These are phyloP conservation scores for Chalara sp. DNA, from an alignment of 2,329 filamentous ascomycete genomes.

Conservation along the genomic window DNA sequence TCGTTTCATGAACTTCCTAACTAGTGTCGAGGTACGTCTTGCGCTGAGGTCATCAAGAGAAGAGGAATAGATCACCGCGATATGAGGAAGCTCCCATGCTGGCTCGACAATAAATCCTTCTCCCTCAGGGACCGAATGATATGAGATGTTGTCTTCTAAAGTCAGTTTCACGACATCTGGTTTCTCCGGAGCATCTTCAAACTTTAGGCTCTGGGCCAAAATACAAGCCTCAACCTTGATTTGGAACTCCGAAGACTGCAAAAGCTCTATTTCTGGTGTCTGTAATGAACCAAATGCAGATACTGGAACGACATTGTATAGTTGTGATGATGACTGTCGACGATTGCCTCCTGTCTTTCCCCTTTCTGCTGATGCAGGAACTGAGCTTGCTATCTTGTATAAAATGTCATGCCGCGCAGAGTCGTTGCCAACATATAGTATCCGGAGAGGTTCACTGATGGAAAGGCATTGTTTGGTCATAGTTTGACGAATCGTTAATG, in stretches of 20 bases:
- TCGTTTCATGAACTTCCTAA: conserved; percentile 40
- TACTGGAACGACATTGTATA: conserved; percentile 46
- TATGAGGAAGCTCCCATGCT: conserved; percentile 40
- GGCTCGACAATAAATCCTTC: conserved; percentile 33
- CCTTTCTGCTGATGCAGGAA: conserved; percentile 33
- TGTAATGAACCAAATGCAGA: conserved; percentile 39
- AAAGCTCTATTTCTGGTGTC: conserved; percentile 43
- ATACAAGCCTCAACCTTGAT: conserved; percentile 44
- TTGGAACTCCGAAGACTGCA: conserved; percentile 43
- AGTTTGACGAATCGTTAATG: conserved; percentile 39
- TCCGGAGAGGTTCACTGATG: conserved; percentile 38
- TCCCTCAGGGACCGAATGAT: conserved; percentile 30
- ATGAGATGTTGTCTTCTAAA: conserved; percentile 30
- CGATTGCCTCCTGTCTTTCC: conserved; percentile 24
- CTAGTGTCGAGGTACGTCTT: conserved; percentile 33
- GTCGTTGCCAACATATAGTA: conserved; percentile 42
- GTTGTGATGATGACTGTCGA: conserved; percentile 31
- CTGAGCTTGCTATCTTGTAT: conserved; percentile 41
- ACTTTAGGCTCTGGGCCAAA: conserved; percentile 29
- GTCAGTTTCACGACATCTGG: conserved; percentile 33
- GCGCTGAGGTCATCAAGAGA: conserved; percentile 34
- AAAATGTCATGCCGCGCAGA: conserved; percentile 34
- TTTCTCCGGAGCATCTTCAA: conserved; percentile 27
- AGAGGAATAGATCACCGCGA: conserved; percentile 43
- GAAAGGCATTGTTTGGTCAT: conserved; percentile 40